These are phyloP conservation scores for Solanum lignicaule DNA, from an alignment of 257 asterid genomes.

Conservation along the genomic window DNA sequence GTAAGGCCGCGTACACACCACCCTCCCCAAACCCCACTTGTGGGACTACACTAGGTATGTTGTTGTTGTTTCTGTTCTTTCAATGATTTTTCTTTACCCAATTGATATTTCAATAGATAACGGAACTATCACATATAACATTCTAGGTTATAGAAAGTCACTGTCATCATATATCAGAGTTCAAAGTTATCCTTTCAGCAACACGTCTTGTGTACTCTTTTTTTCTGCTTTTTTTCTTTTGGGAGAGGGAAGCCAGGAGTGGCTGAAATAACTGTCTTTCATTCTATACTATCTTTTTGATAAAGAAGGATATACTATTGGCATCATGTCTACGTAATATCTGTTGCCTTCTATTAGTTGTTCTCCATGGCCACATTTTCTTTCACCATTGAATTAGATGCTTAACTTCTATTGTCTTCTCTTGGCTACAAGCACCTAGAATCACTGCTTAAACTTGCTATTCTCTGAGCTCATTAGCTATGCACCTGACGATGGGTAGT, in stretches of 20 bases:
- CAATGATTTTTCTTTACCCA: background rate
- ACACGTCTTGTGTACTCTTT: background rate
- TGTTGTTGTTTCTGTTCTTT: background rate
- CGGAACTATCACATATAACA: background rate
- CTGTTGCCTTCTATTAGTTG: background rate
- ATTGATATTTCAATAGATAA: background rate
- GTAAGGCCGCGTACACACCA: background rate
- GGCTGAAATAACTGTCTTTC: background rate
- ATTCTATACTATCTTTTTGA: background rate
- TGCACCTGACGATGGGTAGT: background rate
- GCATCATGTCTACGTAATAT: background rate
- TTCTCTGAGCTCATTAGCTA: background rate
- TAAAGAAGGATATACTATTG: background rate
- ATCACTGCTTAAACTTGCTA: background rate
- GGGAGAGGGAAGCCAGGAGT: background rate
- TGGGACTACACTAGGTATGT: background rate
- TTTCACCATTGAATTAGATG: background rate
- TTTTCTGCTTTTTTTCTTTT: background rate
- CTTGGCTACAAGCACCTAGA: background rate
- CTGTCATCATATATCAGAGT: background rate
- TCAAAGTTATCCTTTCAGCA: background rate
- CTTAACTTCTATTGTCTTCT: background rate
- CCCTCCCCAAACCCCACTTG: background rate
- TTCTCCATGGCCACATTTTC: background rate
- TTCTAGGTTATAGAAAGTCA: background rate